These are phyloP conservation scores for Fusarium bulbicola DNA, from an alignment of 2,329 filamentous ascomycete genomes.

Conservation along the genomic window DNA sequence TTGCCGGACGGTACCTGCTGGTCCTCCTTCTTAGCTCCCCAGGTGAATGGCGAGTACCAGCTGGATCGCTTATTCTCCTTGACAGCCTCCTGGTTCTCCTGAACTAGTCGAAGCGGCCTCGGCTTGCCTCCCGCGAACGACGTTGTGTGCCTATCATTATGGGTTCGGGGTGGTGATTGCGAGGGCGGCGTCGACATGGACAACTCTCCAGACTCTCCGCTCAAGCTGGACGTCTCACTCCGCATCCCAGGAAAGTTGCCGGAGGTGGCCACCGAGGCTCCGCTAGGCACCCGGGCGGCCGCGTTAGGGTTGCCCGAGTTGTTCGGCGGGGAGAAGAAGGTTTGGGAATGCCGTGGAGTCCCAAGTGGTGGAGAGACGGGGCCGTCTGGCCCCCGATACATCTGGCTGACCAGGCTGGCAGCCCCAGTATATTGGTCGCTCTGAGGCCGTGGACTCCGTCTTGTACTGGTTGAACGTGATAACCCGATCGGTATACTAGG, in stretches of 20 bases:
- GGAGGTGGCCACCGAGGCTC: constrained; percentile 55
- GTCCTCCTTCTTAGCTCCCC: constrained; percentile 61
- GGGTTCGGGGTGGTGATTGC: constrained; percentile 63
- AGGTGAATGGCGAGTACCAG: constrained; percentile 70
- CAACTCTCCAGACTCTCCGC: constrained; percentile 69
- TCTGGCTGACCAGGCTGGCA: constrained; percentile 83
- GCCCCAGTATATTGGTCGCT: constrained; percentile 71
- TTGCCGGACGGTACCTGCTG: constrained; percentile 39
- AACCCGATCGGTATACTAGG: constrained; percentile 77
- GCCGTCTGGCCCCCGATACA: constrained; percentile 81
- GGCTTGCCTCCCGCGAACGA: constrained; percentile 74
- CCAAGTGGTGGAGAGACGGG: constrained; percentile 68
- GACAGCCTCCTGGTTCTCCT: constrained; percentile 71
- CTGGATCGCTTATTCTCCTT: constrained; percentile 68
- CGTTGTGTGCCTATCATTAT: constrained; percentile 65
- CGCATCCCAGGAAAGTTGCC: constrained; percentile 79
- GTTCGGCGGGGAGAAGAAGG: constrained; percentile 67
- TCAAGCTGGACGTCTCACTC: constrained; percentile 71
- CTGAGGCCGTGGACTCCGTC: constrained; percentile 64
- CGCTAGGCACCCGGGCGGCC: constrained; percentile 61
- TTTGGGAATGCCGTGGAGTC: constrained; percentile 68
- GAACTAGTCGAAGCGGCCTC: constrained; percentile 84
- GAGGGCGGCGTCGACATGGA: constrained; percentile 54
- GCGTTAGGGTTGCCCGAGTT: constrained; percentile 61
- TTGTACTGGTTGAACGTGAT: constrained; percentile 63